Evolutionary conservation across 129 eudicot genomes (phyloP).

Genomic region (Heracleum sosnowskyi): DNA sequence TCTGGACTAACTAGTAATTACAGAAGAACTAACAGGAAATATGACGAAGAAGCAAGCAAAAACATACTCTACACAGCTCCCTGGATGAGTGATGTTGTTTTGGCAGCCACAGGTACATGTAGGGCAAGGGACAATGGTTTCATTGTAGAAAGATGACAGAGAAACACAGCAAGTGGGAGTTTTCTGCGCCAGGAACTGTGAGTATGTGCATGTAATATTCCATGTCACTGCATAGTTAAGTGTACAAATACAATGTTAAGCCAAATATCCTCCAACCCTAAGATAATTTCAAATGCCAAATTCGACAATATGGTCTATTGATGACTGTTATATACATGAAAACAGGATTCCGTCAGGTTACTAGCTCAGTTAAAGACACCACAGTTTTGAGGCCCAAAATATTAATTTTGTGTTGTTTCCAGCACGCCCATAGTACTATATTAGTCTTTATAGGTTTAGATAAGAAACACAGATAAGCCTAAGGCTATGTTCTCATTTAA

Average conservation of each 20-base stretch:
- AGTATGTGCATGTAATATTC: conserved; percentile 89
- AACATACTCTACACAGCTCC: conserved; percentile 83
- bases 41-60: not conserved
- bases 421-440: not conserved
- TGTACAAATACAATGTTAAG: conserved; percentile 11
- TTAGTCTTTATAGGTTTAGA: not conserved
- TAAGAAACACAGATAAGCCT: not conserved
- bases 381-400: not conserved
- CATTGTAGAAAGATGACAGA: conserved; percentile 85
- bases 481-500: not conserved
- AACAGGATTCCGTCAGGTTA: not conserved
- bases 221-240: conserved; percentile 72
- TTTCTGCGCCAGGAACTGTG: conserved; percentile 88
- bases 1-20: not conserved
- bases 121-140: conserved; percentile 81
- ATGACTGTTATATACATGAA: too few relatives aligned
- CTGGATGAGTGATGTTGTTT: conserved; percentile 59
- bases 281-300: not conserved
- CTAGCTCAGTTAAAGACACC: not conserved
- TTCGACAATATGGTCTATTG: not conserved
- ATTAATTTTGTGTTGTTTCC: not conserved
- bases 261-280: not conserved
- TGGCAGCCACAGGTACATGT: conserved; percentile 96
- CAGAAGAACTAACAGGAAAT: not conserved
- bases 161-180: conserved; percentile 95